A percentile compares a stretch with the other conserved stretches of the same genome.
Conservation (phyloP, 768 basidiomycete species). For the Crepidotus variabilis region DNA sequence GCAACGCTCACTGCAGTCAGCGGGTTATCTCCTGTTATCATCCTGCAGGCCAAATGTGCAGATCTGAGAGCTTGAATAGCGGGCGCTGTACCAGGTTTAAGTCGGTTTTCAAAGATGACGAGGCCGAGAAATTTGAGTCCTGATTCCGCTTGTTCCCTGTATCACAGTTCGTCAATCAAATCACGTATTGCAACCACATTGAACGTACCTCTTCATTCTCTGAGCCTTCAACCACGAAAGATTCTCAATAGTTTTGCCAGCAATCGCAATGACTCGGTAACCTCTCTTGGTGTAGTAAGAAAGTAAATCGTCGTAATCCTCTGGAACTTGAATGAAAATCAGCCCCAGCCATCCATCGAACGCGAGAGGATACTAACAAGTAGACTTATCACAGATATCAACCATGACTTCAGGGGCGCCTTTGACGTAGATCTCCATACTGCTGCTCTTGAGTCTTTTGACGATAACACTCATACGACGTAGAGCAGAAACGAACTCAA, state of each 20-base stretch:
- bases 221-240: slow-evolving; percentile 97
- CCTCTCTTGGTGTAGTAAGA: slow-evolving; percentile 97
- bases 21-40: slow-evolving; percentile 99
- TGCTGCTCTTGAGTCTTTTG: slow-evolving; percentile 87
- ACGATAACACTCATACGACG: slow-evolving; percentile 98
- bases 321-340: slow-evolving; percentile 61
- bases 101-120: slow-evolving; percentile 96
- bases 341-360: not conserved
- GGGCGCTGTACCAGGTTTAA: slow-evolving; percentile 88
- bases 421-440: slow-evolving; percentile 98
- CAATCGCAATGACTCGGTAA: slow-evolving; percentile 96
- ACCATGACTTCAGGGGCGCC: slow-evolving; percentile 99
- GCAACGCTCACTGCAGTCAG: slow-evolving; percentile 97
- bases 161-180: slow-evolving; percentile 5
- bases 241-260: slow-evolving; percentile 91
- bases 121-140: slow-evolving; percentile 88
- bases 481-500: slow-evolving; percentile 92
- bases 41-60: slow-evolving; percentile 90
- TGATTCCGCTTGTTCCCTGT: slow-evolving; percentile 91
- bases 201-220: slow-evolving; percentile 79
- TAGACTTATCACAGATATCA: slow-evolving; percentile 88
- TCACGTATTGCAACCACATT: not conserved
- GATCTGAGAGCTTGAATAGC: slow-evolving; percentile 85
- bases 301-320: slow-evolving; percentile 93
- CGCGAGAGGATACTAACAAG: slow-evolving; percentile 54